Evolutionary conservation across 2,329 filamentous ascomycete species (phyloP), one percentile per base, ranked within the genome.

Genomic region (Ustulina deusta): DNA sequence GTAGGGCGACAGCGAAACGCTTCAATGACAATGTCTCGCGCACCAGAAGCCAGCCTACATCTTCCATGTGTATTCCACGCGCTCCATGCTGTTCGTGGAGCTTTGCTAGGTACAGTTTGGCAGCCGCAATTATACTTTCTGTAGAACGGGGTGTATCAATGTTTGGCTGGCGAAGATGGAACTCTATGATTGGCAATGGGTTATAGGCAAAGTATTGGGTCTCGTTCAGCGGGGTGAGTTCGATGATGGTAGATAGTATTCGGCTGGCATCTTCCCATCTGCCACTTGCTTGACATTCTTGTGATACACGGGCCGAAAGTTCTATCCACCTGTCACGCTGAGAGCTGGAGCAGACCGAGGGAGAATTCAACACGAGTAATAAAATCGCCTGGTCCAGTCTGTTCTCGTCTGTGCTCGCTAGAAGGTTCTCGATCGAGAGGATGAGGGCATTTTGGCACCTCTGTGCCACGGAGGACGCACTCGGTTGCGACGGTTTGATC

Each of bases 111-210:
- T 79, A 80, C 46, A 82, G 11, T n/a, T 66, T 66, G n/a, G 76
- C 65, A 27, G 77, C 78, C 15, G 58, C 51, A 17, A 70, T 64
- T 40, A 79, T 27, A 57, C 59, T 48, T 59, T 70, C 51, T 6
- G 27, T 34, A 29, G 34, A 54, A 55, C 58, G 66, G 27, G 56
- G 49, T 9, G 52, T 59, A 22, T 70, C 38, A 6, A 57, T 25
- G 34, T 71, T 61, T 25, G 27, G 63, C 40, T 61, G 72, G 15
- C 63, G 61, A 32, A 79, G 67, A 25, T 77, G 65, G 6, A 66
- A 73, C 3, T 78, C 69, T 40, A 83, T 77, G 10, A 83, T 70
- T 1, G 69, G 20, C 1, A 80, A 48, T 7, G 82, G 81, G 0
- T 78, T 57, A 66, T 80, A 77, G n/a, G 73, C 75, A 57, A 79